Base-by-base conservation (phyloP, 306 rosid genomes). In the Mimosa bimucronata region DNA sequence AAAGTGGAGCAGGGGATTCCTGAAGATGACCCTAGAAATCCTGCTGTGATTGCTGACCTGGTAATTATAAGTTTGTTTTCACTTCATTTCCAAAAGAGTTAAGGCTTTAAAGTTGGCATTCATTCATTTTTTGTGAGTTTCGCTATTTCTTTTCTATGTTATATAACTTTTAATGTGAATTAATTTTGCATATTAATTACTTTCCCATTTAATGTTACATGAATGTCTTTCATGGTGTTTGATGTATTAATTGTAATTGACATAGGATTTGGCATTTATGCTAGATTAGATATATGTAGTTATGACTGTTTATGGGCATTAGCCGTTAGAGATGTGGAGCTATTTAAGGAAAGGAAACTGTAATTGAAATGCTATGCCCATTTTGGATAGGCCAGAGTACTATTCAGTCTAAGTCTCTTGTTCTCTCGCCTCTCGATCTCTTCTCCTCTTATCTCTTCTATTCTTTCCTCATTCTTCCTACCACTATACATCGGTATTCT, bases 1-100 rank as follows among this genome's bases (percentile, higher is more conserved):
- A 95, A 95, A 90, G 93, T 95, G 65, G 98, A 95, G 88, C 98
- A 92, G 87, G 98, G 98, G 76, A 95, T 95, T 87, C 98, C 98
- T 45, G 98, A 95, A 88, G 98, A 95, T 85, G 98, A 95, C 78
- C 98, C 98, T 31, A 89, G 98, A 79, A 95, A 95, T 83, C 98
- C 98, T 80, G 98, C 98, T 64, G 98, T 95, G 72, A 95, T 95
- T 88, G 98, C 98, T 72, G 98, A 95, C 78, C 91, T 95, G 98
- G 98, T 93, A 93, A 71, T 79, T 81, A 55, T 75, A 42, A 42
- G 53, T 77, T 79, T 55, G 60, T 77, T 67, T 75, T 80, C 38
- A 69, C 77, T 60, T 81, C 74, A 34, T 75, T 80, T 71, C 67
- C 48, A 74, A 31, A 57, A 25, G 72, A 60, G 40, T 16, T 64